These are phyloP conservation scores for Calocybe gambosa DNA, from an alignment of 1,284 basidiomycete genomes.

Conservation along the genomic window DNA sequence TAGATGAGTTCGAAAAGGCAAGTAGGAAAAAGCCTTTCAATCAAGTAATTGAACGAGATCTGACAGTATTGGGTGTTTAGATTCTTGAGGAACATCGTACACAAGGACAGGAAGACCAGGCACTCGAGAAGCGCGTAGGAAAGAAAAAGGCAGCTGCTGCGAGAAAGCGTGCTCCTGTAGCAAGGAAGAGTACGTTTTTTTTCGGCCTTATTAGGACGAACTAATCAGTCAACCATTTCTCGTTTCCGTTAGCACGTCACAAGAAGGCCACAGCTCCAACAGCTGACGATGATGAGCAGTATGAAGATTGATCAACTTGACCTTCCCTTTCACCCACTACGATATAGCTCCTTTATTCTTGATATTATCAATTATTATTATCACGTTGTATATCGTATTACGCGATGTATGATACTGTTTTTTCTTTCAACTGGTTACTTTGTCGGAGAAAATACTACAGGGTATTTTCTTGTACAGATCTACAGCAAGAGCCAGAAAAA, in stretches of 20 bases:
- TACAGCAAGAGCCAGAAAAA: too few relatives aligned
- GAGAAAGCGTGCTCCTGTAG: slow-evolving; percentile 46
- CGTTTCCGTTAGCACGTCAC: slow-evolving; percentile 8
- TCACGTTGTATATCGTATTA: too few relatives aligned
- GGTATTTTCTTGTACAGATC: too few relatives aligned
- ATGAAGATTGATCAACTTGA: slow-evolving; percentile 7
- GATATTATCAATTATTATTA: too few relatives aligned
- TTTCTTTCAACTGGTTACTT: too few relatives aligned
- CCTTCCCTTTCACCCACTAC: not conserved
- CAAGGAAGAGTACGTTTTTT: slow-evolving; percentile 23
- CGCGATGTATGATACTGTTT: too few relatives aligned
- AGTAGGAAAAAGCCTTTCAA: slow-evolving; percentile 13
- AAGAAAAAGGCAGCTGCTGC: slow-evolving; percentile 77
- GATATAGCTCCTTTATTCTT: too few relatives aligned
- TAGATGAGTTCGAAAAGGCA: slow-evolving; percentile 85
- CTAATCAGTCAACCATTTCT: not conserved
- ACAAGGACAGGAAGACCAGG: slow-evolving; percentile 89
- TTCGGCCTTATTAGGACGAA: too few relatives aligned
- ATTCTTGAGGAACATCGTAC: slow-evolving; percentile 78
- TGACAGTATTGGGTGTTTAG: slow-evolving; percentile 28
- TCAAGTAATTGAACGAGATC: slow-evolving; percentile 2
- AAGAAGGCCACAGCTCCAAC: slow-evolving; percentile 10
- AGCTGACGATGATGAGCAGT: slow-evolving; percentile 16
- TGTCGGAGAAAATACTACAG: too few relatives aligned
- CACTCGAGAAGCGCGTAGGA: slow-evolving; percentile 77